These are phyloP conservation scores for Apiotrichum veenhuisii DNA, from an alignment of 1,284 basidiomycete genomes.

Conservation along the genomic window DNA sequence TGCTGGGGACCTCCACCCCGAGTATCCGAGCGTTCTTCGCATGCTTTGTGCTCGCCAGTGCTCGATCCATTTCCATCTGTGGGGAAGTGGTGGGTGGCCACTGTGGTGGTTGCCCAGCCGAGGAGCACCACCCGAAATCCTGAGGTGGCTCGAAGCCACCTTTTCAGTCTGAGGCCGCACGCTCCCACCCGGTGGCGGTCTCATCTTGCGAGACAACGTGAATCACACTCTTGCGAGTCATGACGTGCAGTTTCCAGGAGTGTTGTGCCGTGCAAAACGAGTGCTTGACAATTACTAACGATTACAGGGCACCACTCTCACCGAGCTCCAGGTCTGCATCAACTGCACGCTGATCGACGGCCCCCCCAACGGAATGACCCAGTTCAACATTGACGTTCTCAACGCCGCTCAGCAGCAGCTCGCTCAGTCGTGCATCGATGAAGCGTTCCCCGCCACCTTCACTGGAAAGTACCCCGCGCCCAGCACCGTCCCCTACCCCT, in stretches of 20 bases:
- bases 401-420: conserved; percentile 17
- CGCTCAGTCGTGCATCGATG: conserved; percentile 11
- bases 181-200: no score
- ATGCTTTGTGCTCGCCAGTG: no score
- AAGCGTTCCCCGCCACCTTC: conserved; percentile 1
- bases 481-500: conserved; percentile 8
- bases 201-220: no score
- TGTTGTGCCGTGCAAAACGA: no score
- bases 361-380: neutral
- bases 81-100: no score
- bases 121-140: no score
- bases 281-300: neutral
- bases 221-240: neutral
- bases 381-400: conserved; percentile 13
- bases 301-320: conserved; percentile 5
- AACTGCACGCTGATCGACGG: conserved; percentile 7
- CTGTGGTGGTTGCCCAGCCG: no score
- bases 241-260: neutral
- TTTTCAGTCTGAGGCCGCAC: no score
- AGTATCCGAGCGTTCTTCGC: no score
- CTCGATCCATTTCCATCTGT: no score
- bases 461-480: conserved; percentile 6
- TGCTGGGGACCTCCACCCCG: no score
- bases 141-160: no score
- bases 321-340: conserved; percentile 13